phyloP scores from a whole-genome alignment of 2,329 filamentous ascomycete species.

The Ceratocystis variospora region DNA sequence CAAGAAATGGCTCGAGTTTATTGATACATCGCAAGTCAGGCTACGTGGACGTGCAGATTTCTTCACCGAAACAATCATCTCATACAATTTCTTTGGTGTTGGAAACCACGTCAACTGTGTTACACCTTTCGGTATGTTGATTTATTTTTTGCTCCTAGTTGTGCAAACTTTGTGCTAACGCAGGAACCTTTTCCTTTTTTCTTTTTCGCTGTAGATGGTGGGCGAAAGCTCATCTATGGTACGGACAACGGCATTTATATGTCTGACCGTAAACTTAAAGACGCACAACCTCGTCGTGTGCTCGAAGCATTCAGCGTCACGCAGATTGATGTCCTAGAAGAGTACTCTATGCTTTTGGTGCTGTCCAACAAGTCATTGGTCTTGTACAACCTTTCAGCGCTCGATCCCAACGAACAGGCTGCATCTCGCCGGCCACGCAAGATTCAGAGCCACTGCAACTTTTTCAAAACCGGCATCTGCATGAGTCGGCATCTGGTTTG shows the following conservation, averaged over 20 bases:
- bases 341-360: conserved; percentile 83
- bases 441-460: conserved; percentile 93
- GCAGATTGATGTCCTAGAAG: conserved; percentile 90
- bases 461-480: conserved; percentile 96
- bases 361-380: conserved; percentile 85
- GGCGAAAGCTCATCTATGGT: conserved; percentile 83
- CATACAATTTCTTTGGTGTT: conserved; percentile 44
- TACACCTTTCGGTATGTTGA: conserved; percentile 66
- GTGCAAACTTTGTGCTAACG: conserved; percentile 19
- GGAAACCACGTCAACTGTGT: conserved; percentile 86
- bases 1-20: conserved; percentile 94
- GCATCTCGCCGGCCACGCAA: conserved; percentile 80
- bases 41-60: conserved; percentile 80
- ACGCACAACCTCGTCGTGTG: conserved; percentile 65
- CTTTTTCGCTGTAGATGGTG: conserved; percentile 51
- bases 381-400: conserved; percentile 74
- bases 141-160: not conserved
- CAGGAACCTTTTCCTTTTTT: not conserved
- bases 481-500: conserved; percentile 88
- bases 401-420: conserved; percentile 71
- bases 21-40: conserved; percentile 78
- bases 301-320: conserved; percentile 79
- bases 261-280: conserved; percentile 79
- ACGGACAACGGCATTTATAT: conserved; percentile 91
- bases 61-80: conserved; percentile 59